A percentile compares a stretch with the other conserved stretches of the same genome.
Conservation (phyloP, 805 yeast species). For the Helenozyma rhizophorensis region DNA sequence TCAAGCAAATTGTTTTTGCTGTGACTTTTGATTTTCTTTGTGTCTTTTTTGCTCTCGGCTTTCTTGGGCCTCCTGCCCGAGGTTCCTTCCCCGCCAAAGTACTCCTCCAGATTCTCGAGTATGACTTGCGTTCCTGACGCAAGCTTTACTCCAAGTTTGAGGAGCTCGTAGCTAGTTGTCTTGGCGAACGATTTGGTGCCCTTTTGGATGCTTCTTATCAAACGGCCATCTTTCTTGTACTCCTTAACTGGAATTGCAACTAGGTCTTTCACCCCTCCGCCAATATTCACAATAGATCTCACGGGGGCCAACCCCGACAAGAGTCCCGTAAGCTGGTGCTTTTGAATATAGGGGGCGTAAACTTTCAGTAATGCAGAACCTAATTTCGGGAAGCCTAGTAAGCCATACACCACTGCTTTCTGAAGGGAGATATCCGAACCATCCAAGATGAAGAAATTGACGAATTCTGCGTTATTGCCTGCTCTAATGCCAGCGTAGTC, state of each 20-base stretch:
- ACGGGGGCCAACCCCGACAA: conserved; percentile 83
- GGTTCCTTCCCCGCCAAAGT: conserved; percentile 70
- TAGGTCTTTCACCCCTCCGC: conserved; percentile 71
- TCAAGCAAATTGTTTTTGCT: conserved; percentile 18
- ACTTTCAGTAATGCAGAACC: conserved; percentile 52
- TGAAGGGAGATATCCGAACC: conserved; percentile 72
- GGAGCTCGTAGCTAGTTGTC: conserved; percentile 73
- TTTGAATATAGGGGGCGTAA: conserved; percentile 86
- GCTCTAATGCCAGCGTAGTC: conserved; percentile 82
- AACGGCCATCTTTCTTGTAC: conserved; percentile 66
- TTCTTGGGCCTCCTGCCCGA: conserved; percentile 34
- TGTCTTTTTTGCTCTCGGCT: conserved; percentile 1
- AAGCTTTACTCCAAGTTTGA: conserved; percentile 77
- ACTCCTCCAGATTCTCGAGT: conserved; percentile 74
- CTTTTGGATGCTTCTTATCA: conserved; percentile 65
- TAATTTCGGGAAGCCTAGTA: conserved; percentile 66
- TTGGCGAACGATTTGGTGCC: conserved; percentile 72
- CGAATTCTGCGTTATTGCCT: conserved; percentile 81
- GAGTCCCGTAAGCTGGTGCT: conserved; percentile 77
- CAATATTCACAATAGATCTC: conserved; percentile 68
- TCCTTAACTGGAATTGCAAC: conserved; percentile 72
- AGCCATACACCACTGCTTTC: conserved; percentile 64
- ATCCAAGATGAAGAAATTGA: conserved; percentile 84
- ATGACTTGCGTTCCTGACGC: conserved; percentile 86
- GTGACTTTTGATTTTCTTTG: conserved; percentile 1